A percentile compares a stretch with the other conserved stretches of the same genome.
These are phyloP conservation scores for Nephelium lappaceum DNA, from an alignment of 345 rosid genomes.

Conservation along the genomic window DNA sequence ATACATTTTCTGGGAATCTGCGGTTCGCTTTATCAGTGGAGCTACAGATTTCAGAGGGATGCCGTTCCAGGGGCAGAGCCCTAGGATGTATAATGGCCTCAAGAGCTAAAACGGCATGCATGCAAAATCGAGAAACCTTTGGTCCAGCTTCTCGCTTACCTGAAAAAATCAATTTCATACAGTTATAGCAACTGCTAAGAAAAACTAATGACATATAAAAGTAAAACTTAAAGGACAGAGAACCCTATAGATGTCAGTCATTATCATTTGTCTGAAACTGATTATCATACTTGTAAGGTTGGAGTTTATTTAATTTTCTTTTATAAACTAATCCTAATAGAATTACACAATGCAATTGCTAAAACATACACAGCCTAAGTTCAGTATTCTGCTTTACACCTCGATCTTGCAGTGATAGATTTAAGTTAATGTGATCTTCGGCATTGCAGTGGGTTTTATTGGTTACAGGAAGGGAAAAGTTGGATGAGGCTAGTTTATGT, in stretches of 20 bases:
- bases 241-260: not conserved
- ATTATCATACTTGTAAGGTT: not conserved
- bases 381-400: not conserved
- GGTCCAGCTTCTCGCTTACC: slow-evolving; percentile 62
- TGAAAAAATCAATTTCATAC: slow-evolving; percentile 29
- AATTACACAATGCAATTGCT: not conserved
- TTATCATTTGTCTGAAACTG: not conserved
- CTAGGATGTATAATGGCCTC: slow-evolving; percentile 90
- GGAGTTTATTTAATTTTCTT: not conserved
- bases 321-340: not conserved
- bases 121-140: slow-evolving; percentile 64
- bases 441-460: not conserved
- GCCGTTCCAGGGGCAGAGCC: slow-evolving; percentile 57
- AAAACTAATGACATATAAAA: slow-evolving; percentile 1
- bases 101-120: slow-evolving; percentile 68
- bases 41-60: slow-evolving; percentile 25
- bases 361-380: not conserved
- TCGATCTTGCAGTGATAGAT: too few species aligned
- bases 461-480: not conserved
- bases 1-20: slow-evolving; percentile 26
- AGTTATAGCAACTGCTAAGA: not conserved
- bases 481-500: not conserved
- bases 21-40: slow-evolving; percentile 28
- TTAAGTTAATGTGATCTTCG: not conserved
- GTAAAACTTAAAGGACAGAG: not conserved